Conservation (phyloP, 2,329 filamentous ascomycete species). For the Eurotiales sp. region DNA sequence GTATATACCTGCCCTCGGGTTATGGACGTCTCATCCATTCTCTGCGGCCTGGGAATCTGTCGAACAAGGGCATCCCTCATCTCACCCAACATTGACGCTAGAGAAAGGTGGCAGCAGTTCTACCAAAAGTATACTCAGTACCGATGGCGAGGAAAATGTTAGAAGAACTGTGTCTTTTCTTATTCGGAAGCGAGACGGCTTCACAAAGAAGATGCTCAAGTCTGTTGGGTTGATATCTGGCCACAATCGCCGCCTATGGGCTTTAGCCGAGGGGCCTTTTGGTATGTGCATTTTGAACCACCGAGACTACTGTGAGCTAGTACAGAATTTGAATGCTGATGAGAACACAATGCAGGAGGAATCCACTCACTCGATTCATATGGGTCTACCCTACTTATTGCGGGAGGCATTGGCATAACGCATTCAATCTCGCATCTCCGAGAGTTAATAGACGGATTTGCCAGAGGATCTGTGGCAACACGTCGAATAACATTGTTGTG, state of each 20-base stretch:
- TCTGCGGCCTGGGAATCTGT: conserved; percentile 59
- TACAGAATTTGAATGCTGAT: conserved; percentile 2
- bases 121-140: conserved; percentile 31
- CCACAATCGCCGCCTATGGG: conserved; percentile 56
- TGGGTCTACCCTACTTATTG: conserved; percentile 80
- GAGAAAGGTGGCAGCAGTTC: conserved; percentile 4
- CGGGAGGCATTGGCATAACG: conserved; percentile 87
- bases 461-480: conserved; percentile 66
- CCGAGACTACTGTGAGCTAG: neutral
- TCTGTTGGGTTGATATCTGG: conserved; percentile 52
- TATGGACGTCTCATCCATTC: conserved; percentile 70
- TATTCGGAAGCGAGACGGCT: conserved; percentile 74
- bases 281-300: conserved; percentile 31
- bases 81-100: neutral
- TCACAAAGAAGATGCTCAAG: conserved; percentile 72
- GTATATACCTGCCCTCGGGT: conserved; percentile 58
- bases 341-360: conserved; percentile 43
- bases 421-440: conserved; percentile 82
- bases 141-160: conserved; percentile 39
- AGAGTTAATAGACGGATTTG: conserved; percentile 64
- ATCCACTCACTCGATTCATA: conserved; percentile 80
- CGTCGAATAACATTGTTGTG: conserved; percentile 75
- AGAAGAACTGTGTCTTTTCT: conserved; percentile 67
- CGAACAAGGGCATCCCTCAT: neutral
- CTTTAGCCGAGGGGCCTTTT: conserved; percentile 81